phyloP scores from a whole-genome alignment of 768 basidiomycete genomes.

The Cystobasidium ongulense region DNA sequence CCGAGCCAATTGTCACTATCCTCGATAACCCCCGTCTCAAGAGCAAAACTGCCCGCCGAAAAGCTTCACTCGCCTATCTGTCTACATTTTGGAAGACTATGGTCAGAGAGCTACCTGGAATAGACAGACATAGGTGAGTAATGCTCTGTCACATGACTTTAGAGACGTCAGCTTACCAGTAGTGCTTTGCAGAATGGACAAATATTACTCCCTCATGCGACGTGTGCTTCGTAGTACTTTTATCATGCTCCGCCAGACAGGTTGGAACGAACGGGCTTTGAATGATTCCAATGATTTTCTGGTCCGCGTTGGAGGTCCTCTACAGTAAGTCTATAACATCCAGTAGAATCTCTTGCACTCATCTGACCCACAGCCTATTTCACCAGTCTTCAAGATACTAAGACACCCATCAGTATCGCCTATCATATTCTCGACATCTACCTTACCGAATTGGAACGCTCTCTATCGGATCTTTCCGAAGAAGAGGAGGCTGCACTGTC shows the following conservation, averaged over 20 bases:
- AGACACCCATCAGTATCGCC: slow-evolving; percentile 66
- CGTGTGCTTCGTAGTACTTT: slow-evolving; percentile 80
- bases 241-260: slow-evolving; percentile 60
- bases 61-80: slow-evolving; percentile 63
- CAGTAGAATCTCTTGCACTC: too few species aligned
- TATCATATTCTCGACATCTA: slow-evolving; percentile 87
- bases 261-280: slow-evolving; percentile 59
- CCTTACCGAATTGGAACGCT: slow-evolving; percentile 72
- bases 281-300: slow-evolving; percentile 64
- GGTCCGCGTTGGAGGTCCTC: slow-evolving; percentile 60
- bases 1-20: slow-evolving; percentile 69
- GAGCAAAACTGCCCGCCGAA: slow-evolving; percentile 32
- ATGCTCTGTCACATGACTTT: neutral
- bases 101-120: slow-evolving; percentile 85
- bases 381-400: slow-evolving; percentile 51
- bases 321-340: slow-evolving; percentile 67
- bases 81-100: slow-evolving; percentile 83
- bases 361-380: neutral
- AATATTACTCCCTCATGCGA: slow-evolving; percentile 90
- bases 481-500: slow-evolving; percentile 25
- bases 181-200: slow-evolving; percentile 67
- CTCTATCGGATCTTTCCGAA: slow-evolving; percentile 17
- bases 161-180: neutral
- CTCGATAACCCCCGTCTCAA: slow-evolving; percentile 46
- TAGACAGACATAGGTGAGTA: slow-evolving; percentile 75